Evolutionary conservation across 2,329 filamentous ascomycete genomes (phyloP), one percentile per base, ranked within the genome.

Genomic region (Epicoccum nigrum): DNA sequence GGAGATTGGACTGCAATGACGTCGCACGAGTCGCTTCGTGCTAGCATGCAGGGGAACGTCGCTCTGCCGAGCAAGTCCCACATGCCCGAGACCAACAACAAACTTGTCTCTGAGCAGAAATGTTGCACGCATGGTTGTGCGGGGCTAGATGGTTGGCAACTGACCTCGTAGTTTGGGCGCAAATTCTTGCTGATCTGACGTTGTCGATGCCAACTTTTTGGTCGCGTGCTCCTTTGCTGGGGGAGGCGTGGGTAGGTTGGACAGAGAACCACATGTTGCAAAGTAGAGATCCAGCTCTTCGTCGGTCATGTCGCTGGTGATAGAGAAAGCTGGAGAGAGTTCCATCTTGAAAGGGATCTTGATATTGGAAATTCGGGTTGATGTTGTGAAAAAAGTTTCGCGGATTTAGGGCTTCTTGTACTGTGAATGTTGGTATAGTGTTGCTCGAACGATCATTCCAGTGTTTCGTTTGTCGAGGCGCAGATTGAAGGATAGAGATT

Each of bases 241-340:
- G n/a, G 73, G 73, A 48, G 73, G 73, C 13, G 73, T 75, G 6
- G 73, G 73, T 17, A 75, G 60, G 57, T 69, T 73, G 25, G 72
- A 74, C 32, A 74, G 60, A 38, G 72, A 72, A 20, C 71, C 68
- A 37, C 70, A 75, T 45, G 56, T 69, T 32, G 69, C 72, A 55
- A 75, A 72, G 59, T 74, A 75, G 48, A 56, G 57, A 38, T 75
- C 73, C 56, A 74, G 48, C 51, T 74, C 70, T 45, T 73, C 72
- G 48, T 72, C 68, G 37, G 70, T 70, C 59, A 72, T 63, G 58
- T 72, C 64, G 62, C 63, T 58, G 54, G 55, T 60, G 28, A 59
- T 39, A 4, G 64, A 67, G 27, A 63, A 51, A 12, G 66, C 64
- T 15, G 66, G 66, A 2, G 66, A 68, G 35, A 59, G 61, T 19